Evolutionary conservation across 108 stramenopile species (phyloP), one percentile per base, ranked within the genome.

Genomic region (Cyclotella cryptica): DNA sequence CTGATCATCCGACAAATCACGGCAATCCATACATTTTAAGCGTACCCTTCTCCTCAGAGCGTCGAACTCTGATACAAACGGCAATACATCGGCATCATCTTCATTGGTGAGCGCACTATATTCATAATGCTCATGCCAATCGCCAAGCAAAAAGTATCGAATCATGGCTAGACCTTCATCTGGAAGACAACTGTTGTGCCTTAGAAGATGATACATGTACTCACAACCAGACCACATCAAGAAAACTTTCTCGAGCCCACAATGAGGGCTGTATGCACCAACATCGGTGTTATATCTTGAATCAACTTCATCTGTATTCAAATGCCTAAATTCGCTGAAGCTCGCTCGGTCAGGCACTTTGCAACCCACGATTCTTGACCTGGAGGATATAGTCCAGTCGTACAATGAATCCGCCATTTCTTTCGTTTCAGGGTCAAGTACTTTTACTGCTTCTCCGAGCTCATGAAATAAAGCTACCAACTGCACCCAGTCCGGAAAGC

Each of bases 401-500:
- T 87, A 88, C 21, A 75, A 75, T 28, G 81, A 74, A 11, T 78
- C 61, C 18, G 69, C 68, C 47, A 71, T 67, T n/a, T 55, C 74
- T 63, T 61, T 64, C 41, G 59, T 53, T 5, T 66, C 75, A 18
- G 53, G 71, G 54, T 71, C 80, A 42, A 66, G 77, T 39, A 43
- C 54, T 74, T 43, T 87, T 44, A 71, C 88, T 64, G 65, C 59
- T 30, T 77, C 66, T 9, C 74, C 75, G 64, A 86, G 69, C 55
- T 71, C 82, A 44, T 87, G 84, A 53, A 88, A 59, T 27, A 88
- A 51, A 22, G 86, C 87, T 41, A 88, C 74, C 11, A 90, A 61
- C 53, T 88, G 87, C 11, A 90, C 75, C 89, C 89, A 90, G 63
- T 90, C 89, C n/a, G 86, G 88, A 51, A 87, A 75, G 0, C 88